phyloP scores from a whole-genome alignment of 2,329 filamentous ascomycete genomes.

The Fusarium lateritium region DNA sequence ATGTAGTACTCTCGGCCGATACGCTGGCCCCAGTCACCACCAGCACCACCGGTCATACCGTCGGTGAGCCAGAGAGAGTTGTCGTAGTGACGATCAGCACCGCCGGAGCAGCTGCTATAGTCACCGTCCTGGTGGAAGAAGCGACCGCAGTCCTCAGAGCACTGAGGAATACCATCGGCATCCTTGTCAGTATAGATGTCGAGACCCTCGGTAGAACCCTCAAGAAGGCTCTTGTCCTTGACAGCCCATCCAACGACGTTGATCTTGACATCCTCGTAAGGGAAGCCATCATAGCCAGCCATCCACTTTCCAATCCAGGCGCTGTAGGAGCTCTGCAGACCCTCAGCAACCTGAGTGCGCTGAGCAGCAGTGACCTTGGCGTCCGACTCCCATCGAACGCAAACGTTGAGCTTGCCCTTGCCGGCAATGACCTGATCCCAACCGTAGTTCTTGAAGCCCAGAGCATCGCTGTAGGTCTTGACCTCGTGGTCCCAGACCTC shows the following conservation, averaged over 20 bases:
- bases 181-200: slow-evolving; percentile 61
- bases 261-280: slow-evolving; percentile 57
- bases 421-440: slow-evolving; percentile 54
- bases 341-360: slow-evolving; percentile 55
- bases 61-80: slow-evolving; percentile 64
- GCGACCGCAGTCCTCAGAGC: slow-evolving; percentile 57
- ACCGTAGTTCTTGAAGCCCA: slow-evolving; percentile 53
- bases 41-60: slow-evolving; percentile 60
- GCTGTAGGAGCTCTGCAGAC: slow-evolving; percentile 55
- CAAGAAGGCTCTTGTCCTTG: slow-evolving; percentile 54
- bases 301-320: slow-evolving; percentile 59
- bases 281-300: slow-evolving; percentile 61
- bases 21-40: slow-evolving; percentile 64
- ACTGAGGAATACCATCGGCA: slow-evolving; percentile 58
- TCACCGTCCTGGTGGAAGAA: slow-evolving; percentile 62
- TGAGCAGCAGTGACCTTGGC: slow-evolving; percentile 56
- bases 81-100: slow-evolving; percentile 59
- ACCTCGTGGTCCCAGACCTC: slow-evolving; percentile 53
- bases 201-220: slow-evolving; percentile 56
- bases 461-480: slow-evolving; percentile 47
- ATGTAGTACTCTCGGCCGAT: slow-evolving; percentile 62
- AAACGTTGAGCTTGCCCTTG: slow-evolving; percentile 53
- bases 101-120: slow-evolving; percentile 56
- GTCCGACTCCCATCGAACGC: slow-evolving; percentile 62
- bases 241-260: slow-evolving; percentile 62